These are phyloP conservation scores for Niebla homalea DNA, from an alignment of 495 filamentous ascomycete species.

Conservation along the genomic window DNA sequence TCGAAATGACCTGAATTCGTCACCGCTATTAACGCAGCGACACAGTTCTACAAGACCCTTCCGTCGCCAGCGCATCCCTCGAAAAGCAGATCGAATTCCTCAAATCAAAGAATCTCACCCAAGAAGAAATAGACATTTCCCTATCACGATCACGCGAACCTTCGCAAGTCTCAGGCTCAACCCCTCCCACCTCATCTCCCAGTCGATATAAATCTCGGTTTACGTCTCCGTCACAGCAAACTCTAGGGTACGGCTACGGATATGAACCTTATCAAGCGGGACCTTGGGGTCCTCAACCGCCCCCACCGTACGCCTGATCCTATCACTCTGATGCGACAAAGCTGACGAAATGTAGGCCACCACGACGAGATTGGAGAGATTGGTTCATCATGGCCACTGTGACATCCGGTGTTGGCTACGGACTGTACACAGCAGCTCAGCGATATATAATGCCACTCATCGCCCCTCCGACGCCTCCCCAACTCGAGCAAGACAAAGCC, in stretches of 20 bases:
- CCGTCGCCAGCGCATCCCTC: slow-evolving; percentile 74
- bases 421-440: slow-evolving; percentile 69
- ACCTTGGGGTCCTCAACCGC: slow-evolving; percentile 56
- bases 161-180: slow-evolving; percentile 27
- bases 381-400: slow-evolving; percentile 98
- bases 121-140: slow-evolving; percentile 81
- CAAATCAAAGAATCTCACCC: slow-evolving; percentile 91
- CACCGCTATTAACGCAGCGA: not conserved
- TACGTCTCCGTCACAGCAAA: slow-evolving; percentile 36
- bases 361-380: slow-evolving; percentile 88
- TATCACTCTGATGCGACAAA: not conserved
- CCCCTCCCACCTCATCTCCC: slow-evolving; percentile 21
- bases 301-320: slow-evolving; percentile 38
- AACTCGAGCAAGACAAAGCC: slow-evolving; percentile 84
- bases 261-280: slow-evolving; percentile 46
- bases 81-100: slow-evolving; percentile 89
- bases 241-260: slow-evolving; percentile 48
- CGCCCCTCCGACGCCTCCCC: slow-evolving; percentile 81
- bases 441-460: slow-evolving; percentile 87
- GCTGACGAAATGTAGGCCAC: slow-evolving; percentile 30
- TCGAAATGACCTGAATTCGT: not conserved
- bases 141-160: slow-evolving; percentile 57
- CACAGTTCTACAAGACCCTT: slow-evolving; percentile 85
- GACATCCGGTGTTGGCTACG: slow-evolving; percentile 72
- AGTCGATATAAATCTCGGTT: slow-evolving; percentile 31